Conservation (phyloP, 2,329 filamentous ascomycete species). For the Fusarium cyanostomum region DNA sequence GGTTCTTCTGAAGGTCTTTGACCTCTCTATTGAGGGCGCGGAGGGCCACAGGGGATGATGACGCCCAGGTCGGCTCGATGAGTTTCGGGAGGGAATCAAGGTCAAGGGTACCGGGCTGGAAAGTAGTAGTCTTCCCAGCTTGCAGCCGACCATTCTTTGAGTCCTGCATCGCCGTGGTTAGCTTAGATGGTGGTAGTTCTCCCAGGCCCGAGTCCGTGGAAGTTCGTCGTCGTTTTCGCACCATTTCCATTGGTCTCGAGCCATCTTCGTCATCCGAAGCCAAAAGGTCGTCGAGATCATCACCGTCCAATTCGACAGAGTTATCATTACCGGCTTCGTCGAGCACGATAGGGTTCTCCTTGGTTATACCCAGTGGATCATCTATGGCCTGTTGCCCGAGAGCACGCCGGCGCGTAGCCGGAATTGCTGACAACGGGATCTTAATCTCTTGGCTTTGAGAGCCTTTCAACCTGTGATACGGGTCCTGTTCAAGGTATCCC, state of each 20-base stretch:
- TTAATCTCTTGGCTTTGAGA: neutral
- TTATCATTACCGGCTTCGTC: conserved; percentile 1
- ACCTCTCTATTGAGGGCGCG: conserved; percentile 60
- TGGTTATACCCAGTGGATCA: neutral
- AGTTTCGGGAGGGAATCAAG: conserved; percentile 70
- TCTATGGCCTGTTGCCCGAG: neutral
- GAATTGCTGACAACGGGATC: conserved; percentile 45
- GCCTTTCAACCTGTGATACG: conserved; percentile 20
- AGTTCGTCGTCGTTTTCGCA: conserved; percentile 33
- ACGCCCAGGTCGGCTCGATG: conserved; percentile 46
- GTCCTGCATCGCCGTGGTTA: conserved; percentile 27
- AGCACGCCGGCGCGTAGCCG: conserved; percentile 29
- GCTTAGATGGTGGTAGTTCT: conserved; percentile 20
- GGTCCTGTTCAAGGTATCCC: conserved; percentile 45
- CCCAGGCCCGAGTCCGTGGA: conserved; percentile 35
- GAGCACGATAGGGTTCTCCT: conserved; percentile 11
- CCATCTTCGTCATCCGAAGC: conserved; percentile 33
- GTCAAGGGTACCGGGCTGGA: conserved; percentile 73
- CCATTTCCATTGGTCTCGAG: neutral
- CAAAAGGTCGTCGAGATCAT: conserved; percentile 36
- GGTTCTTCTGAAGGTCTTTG: conserved; percentile 68
- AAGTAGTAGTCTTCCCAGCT: conserved; percentile 52
- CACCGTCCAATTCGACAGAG: conserved; percentile 6
- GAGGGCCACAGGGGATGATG: conserved; percentile 42
- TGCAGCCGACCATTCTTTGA: neutral